Evolutionary conservation across 2,329 filamentous ascomycete genomes (phyloP).

Genomic region (Lasiodiplodia gonubiensis): DNA sequence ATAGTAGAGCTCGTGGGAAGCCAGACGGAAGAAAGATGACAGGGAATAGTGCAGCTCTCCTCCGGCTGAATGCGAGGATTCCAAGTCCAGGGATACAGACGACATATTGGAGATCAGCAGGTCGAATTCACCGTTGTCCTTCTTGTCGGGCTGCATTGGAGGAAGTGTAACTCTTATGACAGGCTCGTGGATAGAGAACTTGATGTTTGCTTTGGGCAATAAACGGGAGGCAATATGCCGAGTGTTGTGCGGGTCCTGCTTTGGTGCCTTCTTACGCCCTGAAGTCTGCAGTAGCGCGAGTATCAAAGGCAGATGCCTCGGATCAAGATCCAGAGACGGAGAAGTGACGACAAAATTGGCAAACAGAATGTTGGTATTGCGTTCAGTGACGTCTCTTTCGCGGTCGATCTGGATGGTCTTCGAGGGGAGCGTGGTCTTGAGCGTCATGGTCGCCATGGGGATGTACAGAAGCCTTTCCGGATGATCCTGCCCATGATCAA

Average conservation of each 20-base stretch:
- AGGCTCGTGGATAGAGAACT: slow-evolving; percentile 95
- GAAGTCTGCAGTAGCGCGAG: slow-evolving; percentile 71
- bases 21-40: slow-evolving; percentile 78
- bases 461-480: slow-evolving; percentile 89
- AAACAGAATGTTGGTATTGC: slow-evolving; percentile 94
- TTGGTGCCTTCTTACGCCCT: slow-evolving; percentile 30
- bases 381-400: slow-evolving; percentile 74
- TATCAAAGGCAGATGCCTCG: slow-evolving; percentile 85
- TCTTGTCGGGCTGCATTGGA: slow-evolving; percentile 65
- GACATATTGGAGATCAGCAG: slow-evolving; percentile 95
- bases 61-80: slow-evolving; percentile 90
- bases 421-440: slow-evolving; percentile 91
- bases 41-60: slow-evolving; percentile 88
- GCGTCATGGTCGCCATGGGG: slow-evolving; percentile 94
- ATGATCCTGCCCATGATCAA: slow-evolving; percentile 87
- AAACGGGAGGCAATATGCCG: slow-evolving; percentile 80
- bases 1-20: slow-evolving; percentile 91
- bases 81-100: slow-evolving; percentile 88
- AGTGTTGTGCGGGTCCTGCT: slow-evolving; percentile 46
- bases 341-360: slow-evolving; percentile 96
- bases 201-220: slow-evolving; percentile 90
- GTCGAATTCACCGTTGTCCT: slow-evolving; percentile 82
- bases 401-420: slow-evolving; percentile 85
- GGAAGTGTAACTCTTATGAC: slow-evolving; percentile 89
- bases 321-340: slow-evolving; percentile 90